Evolutionary conservation across 768 basidiomycete genomes (phyloP).

Genomic region (Serendipita vermifera): DNA sequence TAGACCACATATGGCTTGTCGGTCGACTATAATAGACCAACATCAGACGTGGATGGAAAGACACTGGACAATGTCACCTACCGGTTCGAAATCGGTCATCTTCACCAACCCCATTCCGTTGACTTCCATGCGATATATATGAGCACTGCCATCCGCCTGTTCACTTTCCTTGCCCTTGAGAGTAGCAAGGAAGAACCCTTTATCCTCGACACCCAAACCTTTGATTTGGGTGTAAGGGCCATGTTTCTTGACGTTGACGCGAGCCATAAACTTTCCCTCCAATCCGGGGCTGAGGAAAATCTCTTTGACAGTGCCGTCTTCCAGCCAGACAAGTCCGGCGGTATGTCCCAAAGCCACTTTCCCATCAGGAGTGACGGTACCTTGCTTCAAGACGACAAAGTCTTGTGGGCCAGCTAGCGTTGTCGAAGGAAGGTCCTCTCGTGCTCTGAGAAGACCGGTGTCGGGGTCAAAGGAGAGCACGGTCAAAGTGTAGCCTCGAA

Average conservation of each 20-base stretch:
- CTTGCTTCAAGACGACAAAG: constrained; percentile 26
- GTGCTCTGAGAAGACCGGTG: constrained; percentile 40
- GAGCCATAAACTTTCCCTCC: constrained; percentile 26
- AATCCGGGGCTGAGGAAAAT: constrained; percentile 41
- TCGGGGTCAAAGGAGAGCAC: constrained; percentile 44
- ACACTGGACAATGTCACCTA: constrained; percentile 23
- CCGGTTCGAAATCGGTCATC: constrained; percentile 45
- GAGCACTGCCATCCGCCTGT: constrained; percentile 40
- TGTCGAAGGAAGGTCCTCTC: constrained; percentile 41
- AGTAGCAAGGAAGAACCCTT: constrained; percentile 50
- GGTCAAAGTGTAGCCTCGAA: constrained; percentile 49
- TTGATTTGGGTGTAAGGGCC: constrained; percentile 38
- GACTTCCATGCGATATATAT: constrained; percentile 39
- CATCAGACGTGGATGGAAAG: constrained; percentile 5
- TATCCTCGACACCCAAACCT: constrained; percentile 45
- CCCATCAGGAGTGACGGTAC: no score
- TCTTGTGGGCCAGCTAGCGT: constrained; percentile 27
- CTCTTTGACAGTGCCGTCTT: constrained; percentile 34
- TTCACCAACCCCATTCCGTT: constrained; percentile 29
- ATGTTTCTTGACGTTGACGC: constrained; percentile 29
- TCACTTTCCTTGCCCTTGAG: constrained; percentile 13
- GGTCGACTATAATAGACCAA: constrained; percentile 20
- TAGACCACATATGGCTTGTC: constrained; percentile 40
- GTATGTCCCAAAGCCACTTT: no score
- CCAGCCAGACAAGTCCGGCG: constrained; percentile 38